Conservation (phyloP, 805 yeast species). For the Ogataea sp. region DNA sequence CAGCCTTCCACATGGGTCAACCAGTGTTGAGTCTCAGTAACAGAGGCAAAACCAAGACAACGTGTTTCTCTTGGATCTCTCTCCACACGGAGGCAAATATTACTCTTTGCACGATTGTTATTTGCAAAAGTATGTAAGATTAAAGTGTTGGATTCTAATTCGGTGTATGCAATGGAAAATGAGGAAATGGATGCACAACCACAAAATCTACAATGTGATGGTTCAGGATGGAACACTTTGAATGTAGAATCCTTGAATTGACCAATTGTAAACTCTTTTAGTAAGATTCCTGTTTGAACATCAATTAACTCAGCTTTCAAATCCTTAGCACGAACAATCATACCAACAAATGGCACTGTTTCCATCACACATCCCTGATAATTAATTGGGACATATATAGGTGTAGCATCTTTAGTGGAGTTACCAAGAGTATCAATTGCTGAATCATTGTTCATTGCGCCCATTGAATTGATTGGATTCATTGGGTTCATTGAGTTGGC, state of each 20-base stretch:
- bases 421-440: too few relatives aligned
- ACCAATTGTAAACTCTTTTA: constrained; percentile 55
- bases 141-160: constrained; percentile 43
- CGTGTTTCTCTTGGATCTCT: constrained; percentile 89
- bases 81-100: constrained; percentile 81
- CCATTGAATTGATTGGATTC: too few relatives aligned
- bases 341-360: constrained; percentile 63
- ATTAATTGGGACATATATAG: not conserved
- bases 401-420: not conserved
- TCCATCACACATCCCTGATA: constrained; percentile 30
- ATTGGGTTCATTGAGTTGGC: too few relatives aligned
- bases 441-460: too few relatives aligned
- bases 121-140: constrained; percentile 68
- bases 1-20: constrained; percentile 62
- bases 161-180: constrained; percentile 66
- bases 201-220: constrained; percentile 84
- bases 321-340: constrained; percentile 55
- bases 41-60: constrained; percentile 78
- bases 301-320: constrained; percentile 61
- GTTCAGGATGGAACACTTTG: constrained; percentile 71
- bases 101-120: constrained; percentile 68
- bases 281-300: constrained; percentile 66
- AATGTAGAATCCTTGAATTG: constrained; percentile 53
- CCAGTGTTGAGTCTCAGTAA: constrained; percentile 63
- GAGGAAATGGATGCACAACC: constrained; percentile 79